Evolutionary conservation across 2,329 filamentous ascomycete species (phyloP).

Genomic region (Escovopsis sp.): DNA sequence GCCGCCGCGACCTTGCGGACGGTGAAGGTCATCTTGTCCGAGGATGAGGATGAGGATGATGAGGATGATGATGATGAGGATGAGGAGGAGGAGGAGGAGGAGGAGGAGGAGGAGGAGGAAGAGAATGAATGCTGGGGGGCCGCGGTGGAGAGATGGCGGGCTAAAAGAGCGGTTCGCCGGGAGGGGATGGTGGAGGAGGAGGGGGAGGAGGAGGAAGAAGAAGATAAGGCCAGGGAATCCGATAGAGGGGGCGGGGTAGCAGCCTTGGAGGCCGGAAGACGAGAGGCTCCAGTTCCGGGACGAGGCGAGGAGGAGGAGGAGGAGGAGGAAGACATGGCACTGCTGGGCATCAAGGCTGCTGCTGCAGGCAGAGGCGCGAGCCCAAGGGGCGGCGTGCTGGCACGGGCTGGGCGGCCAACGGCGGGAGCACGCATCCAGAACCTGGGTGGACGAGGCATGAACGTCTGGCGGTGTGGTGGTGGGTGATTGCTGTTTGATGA

Average conservation of each 20-base stretch:
- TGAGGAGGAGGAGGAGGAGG: too few species aligned
- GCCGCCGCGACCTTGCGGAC: constrained; percentile 77
- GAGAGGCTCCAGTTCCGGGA: too few species aligned
- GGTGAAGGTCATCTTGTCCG: constrained; percentile 45
- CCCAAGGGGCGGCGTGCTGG: constrained; percentile 7
- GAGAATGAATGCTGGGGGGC: constrained; percentile 2
- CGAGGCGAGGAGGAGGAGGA: constrained; percentile 11
- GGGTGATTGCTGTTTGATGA: too few species aligned
- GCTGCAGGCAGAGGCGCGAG: constrained; percentile 18
- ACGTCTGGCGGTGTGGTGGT: too few species aligned
- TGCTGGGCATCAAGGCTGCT: background rate
- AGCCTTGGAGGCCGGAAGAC: too few species aligned
- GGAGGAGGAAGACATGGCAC: constrained; percentile 12
- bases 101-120: constrained; percentile 4
- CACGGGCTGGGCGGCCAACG: too few species aligned
- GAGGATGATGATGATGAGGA: constrained; percentile 4
- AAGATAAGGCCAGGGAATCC: background rate
- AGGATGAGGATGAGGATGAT: constrained; percentile 9
- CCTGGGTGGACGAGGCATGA: too few species aligned
- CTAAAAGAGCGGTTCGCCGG: constrained; percentile 37
- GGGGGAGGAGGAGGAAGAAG: background rate
- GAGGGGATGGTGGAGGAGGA: constrained; percentile 24
- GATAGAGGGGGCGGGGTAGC: too few species aligned
- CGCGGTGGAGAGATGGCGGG: constrained; percentile 33
- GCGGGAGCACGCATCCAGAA: too few species aligned